Percentiles rank a stretch among this genome's conserved stretches.
Evolutionary conservation across 2,329 filamentous ascomycete species (phyloP).

Genomic region (Teratosphaeria pseudoeucalypti): DNA sequence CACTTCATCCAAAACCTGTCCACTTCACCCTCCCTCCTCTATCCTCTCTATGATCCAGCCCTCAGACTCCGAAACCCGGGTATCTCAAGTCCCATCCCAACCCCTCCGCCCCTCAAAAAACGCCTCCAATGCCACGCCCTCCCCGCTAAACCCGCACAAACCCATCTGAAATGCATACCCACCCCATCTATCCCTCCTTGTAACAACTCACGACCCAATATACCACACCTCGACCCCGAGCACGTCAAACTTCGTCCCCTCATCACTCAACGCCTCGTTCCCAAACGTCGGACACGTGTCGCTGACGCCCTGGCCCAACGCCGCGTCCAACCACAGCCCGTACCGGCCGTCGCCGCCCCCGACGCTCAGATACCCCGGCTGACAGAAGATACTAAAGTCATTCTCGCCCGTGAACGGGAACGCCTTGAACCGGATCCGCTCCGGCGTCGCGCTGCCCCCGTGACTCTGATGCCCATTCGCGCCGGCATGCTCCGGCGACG

Average conservation of each 20-base stretch:
- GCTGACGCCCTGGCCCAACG: conserved; percentile 73
- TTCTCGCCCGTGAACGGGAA: conserved; percentile 95
- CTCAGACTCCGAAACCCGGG: no score
- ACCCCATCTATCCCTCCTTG: not conserved
- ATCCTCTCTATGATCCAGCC: no score
- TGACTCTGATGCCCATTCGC: not conserved
- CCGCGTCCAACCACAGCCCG: conserved; percentile 85
- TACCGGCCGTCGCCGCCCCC: conserved; percentile 83
- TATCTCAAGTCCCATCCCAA: no score
- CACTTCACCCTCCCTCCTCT: no score
- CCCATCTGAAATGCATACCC: not conserved
- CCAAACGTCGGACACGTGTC: conserved; percentile 82
- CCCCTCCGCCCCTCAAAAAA: no score
- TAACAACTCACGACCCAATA: conserved; percentile 46
- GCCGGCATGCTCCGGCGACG: no score
- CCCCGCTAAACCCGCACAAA: no score
- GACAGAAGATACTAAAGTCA: conserved; percentile 93
- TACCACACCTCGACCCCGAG: conserved; percentile 91
- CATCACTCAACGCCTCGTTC: conserved; percentile 86
- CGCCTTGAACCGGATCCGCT: conserved; percentile 86
- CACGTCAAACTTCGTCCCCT: conserved; percentile 84
- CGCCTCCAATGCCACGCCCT: no score
- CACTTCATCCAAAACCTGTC: no score
- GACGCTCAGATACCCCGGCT: conserved; percentile 71
- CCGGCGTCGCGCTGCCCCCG: conserved; percentile 40